Evolutionary conservation across 2,329 filamentous ascomycete genomes (phyloP).

Genomic region (Hymenoscyphus repandus): DNA sequence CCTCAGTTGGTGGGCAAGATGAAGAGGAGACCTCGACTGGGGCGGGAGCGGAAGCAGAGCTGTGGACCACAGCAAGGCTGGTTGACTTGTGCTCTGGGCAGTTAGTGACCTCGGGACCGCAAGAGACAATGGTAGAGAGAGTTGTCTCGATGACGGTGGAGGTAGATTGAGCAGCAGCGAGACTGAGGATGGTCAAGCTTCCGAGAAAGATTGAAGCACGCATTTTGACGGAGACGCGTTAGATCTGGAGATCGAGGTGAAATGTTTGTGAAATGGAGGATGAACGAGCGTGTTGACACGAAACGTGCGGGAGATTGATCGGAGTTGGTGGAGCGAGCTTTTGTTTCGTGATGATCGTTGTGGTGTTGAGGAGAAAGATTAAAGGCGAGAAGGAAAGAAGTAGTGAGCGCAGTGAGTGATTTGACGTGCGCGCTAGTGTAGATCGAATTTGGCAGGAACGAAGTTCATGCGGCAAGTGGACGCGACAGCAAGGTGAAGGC

Average conservation of each 20-base stretch:
- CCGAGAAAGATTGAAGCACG: not conserved
- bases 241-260: not conserved
- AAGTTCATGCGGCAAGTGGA: too few relatives aligned
- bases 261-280: not conserved
- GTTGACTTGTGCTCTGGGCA: not conserved
- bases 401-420: too few relatives aligned
- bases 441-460: too few relatives aligned
- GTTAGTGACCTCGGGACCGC: not conserved
- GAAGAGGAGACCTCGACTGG: not conserved
- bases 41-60: not conserved
- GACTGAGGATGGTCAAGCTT: not conserved
- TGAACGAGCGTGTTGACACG: slow-evolving; percentile 1
- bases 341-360: too few relatives aligned
- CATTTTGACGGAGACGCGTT: not conserved
- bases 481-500: too few relatives aligned
- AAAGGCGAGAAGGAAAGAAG: too few relatives aligned
- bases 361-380: too few relatives aligned
- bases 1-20: not conserved
- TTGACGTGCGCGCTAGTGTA: too few relatives aligned
- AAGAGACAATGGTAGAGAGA: slow-evolving; percentile 1
- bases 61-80: not conserved
- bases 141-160: not conserved
- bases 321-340: too few relatives aligned
- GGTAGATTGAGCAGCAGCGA: not conserved
- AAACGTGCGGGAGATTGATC: not conserved